Percentiles rank a stretch among this genome's conserved stretches.
These are phyloP conservation scores for Gamsiella multidivaricata DNA, from an alignment of 192 early-diverging fungal species.

Conservation along the genomic window DNA sequence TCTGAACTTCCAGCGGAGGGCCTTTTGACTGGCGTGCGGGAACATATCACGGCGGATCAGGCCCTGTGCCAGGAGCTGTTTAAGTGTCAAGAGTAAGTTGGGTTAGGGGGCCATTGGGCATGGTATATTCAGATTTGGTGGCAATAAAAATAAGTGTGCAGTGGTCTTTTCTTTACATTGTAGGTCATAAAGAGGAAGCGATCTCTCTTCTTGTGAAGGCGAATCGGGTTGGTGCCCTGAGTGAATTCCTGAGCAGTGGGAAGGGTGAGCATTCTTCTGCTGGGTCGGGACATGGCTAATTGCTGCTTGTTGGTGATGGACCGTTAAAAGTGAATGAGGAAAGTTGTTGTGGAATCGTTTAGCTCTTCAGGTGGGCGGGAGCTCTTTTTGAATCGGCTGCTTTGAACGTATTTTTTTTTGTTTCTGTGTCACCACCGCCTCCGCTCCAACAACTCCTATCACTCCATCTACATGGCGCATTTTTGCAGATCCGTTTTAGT, in stretches of 20 bases:
- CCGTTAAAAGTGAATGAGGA: too few species aligned
- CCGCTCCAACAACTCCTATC: neutral
- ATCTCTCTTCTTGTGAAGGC: conserved; percentile 50
- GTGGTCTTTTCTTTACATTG: conserved; percentile 42
- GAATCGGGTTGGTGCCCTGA: conserved; percentile 12
- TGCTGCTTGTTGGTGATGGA: too few species aligned
- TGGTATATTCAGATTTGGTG: too few species aligned
- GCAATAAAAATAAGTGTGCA: neutral
- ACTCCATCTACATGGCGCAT: neutral
- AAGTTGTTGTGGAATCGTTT: too few species aligned
- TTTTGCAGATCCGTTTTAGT: too few species aligned
- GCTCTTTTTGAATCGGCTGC: too few species aligned
- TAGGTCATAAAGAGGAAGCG: conserved; percentile 68
- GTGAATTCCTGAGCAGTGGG: conserved; percentile 22
- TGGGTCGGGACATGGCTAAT: conserved; percentile 40
- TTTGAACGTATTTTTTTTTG: too few species aligned
- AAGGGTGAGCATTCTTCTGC: conserved; percentile 37
- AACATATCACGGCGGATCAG: conserved; percentile 65
- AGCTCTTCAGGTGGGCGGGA: too few species aligned
- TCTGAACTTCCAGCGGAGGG: conserved; percentile 65
- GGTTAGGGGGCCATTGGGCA: neutral
- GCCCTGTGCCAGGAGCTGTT: conserved; percentile 63
- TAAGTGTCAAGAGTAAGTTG: neutral
- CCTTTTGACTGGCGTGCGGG: conserved; percentile 63
- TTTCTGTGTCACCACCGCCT: neutral